Evolutionary conservation across 768 basidiomycete genomes (phyloP).

Genomic region (Leccinum boreale): DNA sequence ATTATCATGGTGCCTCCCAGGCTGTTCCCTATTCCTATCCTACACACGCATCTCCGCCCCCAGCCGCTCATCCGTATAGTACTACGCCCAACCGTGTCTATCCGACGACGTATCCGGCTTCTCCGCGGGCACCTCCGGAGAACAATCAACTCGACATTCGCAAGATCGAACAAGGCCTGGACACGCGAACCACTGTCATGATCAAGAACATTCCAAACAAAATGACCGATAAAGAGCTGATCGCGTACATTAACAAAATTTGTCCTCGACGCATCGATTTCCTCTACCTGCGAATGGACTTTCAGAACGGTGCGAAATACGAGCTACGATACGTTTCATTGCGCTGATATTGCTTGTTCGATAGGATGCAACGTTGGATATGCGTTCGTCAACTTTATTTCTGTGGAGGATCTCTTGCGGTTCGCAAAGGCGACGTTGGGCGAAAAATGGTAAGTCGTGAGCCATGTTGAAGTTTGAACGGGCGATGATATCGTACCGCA

Average conservation of each 20-base stretch:
- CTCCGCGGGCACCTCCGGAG: constrained; percentile 32
- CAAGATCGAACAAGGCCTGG: constrained; percentile 71
- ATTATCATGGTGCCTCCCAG: constrained; percentile 27
- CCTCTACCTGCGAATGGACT: constrained; percentile 85
- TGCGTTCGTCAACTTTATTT: constrained; percentile 90
- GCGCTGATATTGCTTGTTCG: constrained; percentile 2
- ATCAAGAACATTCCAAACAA: constrained; percentile 94
- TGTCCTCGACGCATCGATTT: constrained; percentile 81
- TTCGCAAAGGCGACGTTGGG: constrained; percentile 77
- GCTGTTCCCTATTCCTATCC: constrained; percentile 28
- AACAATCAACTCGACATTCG: constrained; percentile 64
- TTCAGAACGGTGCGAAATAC: constrained; percentile 60
- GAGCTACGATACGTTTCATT: neutral
- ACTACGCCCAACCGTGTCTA: constrained; percentile 18
- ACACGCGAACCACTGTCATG: constrained; percentile 85
- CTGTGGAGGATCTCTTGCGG: constrained; percentile 66
- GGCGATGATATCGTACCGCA: constrained; percentile 27
- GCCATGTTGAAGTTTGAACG: neutral
- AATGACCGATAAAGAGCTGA: constrained; percentile 74
- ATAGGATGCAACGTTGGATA: constrained; percentile 76
- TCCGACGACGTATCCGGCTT: constrained; percentile 22
- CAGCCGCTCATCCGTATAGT: constrained; percentile 18
- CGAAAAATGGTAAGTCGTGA: constrained; percentile 65
- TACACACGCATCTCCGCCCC: constrained; percentile 23
- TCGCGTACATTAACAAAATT: constrained; percentile 64